Evolutionary conservation across 208 protist species (phyloP), one percentile per base, ranked within the genome.

Genomic region (Acanthamoeba castellanii): DNA sequence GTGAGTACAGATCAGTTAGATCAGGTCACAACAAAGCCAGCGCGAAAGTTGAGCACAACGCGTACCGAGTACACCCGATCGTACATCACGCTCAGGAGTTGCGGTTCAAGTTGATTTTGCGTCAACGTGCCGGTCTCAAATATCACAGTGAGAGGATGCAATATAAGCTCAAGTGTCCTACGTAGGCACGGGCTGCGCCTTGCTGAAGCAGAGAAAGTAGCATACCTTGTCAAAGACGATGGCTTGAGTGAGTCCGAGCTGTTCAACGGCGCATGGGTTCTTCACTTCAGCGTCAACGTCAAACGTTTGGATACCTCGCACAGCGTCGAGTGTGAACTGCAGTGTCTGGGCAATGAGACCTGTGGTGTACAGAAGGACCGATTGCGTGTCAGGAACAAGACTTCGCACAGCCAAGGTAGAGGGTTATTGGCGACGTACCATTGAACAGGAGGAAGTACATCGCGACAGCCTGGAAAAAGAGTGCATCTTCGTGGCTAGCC

Each of bases 401-500:
- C 37, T 13, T n/a, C 34, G 27, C 1, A 25, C 27, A 25, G 61
- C 20, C 61, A 68, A 42, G 37, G 37, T 3, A 3, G 32, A 52
- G 74, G 27, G 45, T 2, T 25, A 27, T 9, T 25, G 57, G 30
- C 20, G 13, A 7, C 70, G 25, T 66, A 94, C 91, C 91, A 16
- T 94, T 94, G 72, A 94, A 94, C 30, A 94, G 52, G 34, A 94
- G 91, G 72, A 94, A 94, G 34, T 94, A 94, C 64, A 85, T 94
- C n/a, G 91, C 55, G 13, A 94, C n/a, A 11, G 64, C 91, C 37
- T 94, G 91, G 74, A 85, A 61, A 45, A 94, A 64, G 64, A 68
- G 13, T 0, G 87, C 55, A 34, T 68, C 50, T 30, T 42, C 68
- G 74, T 81, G 72, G 68, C 20, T 50, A 27, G 91, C 18, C 3